Conservation (phyloP, 1,284 basidiomycete species). For the Fomitopsis palustris region DNA sequence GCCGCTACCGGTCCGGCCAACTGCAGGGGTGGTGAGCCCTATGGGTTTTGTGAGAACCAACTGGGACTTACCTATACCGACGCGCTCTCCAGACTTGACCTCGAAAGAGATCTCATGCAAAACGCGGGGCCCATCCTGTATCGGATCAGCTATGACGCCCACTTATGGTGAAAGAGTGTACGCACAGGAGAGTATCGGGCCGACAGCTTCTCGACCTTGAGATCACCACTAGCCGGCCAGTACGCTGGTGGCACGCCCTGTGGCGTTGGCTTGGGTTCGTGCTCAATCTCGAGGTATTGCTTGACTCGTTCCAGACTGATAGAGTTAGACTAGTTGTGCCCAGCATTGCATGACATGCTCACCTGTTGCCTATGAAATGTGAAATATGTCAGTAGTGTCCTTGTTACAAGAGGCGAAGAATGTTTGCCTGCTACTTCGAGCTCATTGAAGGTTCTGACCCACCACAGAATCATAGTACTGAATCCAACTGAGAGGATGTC, state of each 20-base stretch:
- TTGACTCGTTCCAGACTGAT: slow-evolving; percentile 41
- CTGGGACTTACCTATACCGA: slow-evolving; percentile 39
- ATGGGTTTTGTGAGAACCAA: background rate
- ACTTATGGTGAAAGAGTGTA: background rate
- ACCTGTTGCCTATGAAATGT: slow-evolving; percentile 44
- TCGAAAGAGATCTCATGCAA: slow-evolving; percentile 46
- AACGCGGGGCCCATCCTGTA: slow-evolving; percentile 38
- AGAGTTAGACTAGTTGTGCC: background rate
- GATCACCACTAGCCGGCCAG: slow-evolving; percentile 73
- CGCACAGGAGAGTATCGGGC: slow-evolving; percentile 49
- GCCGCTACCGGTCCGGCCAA: slow-evolving; percentile 76
- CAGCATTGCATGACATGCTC: background rate
- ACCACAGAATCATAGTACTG: slow-evolving; percentile 51
- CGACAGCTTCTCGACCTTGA: slow-evolving; percentile 58
- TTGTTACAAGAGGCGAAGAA: background rate
- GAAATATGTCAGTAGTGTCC: background rate
- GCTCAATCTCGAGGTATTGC: slow-evolving; percentile 71
- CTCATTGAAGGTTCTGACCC: slow-evolving; percentile 53
- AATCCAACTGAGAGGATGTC: slow-evolving; percentile 41
- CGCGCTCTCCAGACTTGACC: slow-evolving; percentile 47
- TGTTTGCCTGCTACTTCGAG: slow-evolving; percentile 56
- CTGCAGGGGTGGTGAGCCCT: background rate
- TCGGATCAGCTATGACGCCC: no score
- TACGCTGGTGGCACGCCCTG: slow-evolving; percentile 64
- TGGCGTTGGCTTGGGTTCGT: slow-evolving; percentile 54